Evolutionary conservation across 73 alveolate species (phyloP).

Genomic region (Paramecium pentaurelia): DNA sequence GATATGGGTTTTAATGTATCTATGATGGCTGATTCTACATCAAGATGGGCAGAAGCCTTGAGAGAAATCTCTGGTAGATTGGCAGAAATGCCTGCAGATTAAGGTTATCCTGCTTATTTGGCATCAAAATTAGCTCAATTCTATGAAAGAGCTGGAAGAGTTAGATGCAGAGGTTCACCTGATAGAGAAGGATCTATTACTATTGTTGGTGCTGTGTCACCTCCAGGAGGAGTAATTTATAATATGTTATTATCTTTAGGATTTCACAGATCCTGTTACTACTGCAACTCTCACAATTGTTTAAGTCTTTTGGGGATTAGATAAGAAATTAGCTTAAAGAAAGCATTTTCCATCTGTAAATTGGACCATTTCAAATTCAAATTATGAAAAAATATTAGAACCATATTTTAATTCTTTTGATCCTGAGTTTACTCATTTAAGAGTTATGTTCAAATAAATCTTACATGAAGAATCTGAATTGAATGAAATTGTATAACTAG

Average conservation of each 20-base stretch:
- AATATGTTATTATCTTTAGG: slow-evolving; percentile 25
- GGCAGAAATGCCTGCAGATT: slow-evolving; percentile 99
- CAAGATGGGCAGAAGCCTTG: slow-evolving; percentile 99
- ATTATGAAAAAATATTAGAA: slow-evolving; percentile 89
- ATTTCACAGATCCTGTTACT: slow-evolving; percentile 99
- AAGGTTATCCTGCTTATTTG: slow-evolving; percentile 99
- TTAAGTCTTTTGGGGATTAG: slow-evolving; percentile 98
- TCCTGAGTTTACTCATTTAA: slow-evolving; percentile 93
- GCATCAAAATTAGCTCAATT: slow-evolving; percentile 96
- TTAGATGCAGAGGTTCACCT: slow-evolving; percentile 97
- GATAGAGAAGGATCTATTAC: slow-evolving; percentile 93
- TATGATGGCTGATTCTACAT: slow-evolving; percentile 99
- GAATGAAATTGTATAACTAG: slow-evolving; percentile 98
- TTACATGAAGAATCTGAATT: slow-evolving; percentile 97
- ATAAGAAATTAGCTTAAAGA: slow-evolving; percentile 98
- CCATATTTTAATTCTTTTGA: slow-evolving; percentile 91
- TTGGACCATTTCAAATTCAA: slow-evolving; percentile 96
- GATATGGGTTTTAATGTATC: slow-evolving; percentile 98
- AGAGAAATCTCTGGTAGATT: slow-evolving; percentile 99
- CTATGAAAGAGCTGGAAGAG: slow-evolving; percentile 99
- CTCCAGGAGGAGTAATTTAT: slow-evolving; percentile 89
- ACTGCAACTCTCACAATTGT: slow-evolving; percentile 96
- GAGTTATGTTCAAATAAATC: slow-evolving; percentile 88
- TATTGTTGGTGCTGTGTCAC: slow-evolving; percentile 90
- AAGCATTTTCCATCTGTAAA: slow-evolving; percentile 99